Percentiles rank a stretch among this genome's conserved stretches.
These are phyloP conservation scores for Aspergillus candidus DNA, from an alignment of 2,329 filamentous ascomycete genomes.

Conservation along the genomic window DNA sequence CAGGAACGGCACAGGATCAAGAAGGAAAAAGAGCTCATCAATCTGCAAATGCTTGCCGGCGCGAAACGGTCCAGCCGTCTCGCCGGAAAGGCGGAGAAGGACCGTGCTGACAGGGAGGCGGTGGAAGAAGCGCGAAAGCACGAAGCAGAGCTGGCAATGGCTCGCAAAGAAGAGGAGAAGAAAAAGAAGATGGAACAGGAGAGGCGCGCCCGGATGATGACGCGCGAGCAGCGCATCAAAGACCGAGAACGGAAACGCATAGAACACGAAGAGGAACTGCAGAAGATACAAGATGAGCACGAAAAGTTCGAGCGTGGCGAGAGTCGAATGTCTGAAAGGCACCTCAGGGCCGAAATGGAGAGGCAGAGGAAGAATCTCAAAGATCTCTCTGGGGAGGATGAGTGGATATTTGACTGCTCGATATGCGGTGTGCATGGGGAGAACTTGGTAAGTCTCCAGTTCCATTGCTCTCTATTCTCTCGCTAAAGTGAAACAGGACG, in stretches of 20 bases:
- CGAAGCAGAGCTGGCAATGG: constrained; percentile 58
- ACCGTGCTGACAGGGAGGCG: constrained; percentile 65
- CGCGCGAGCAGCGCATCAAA: constrained; percentile 75
- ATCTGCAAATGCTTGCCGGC: constrained; percentile 78
- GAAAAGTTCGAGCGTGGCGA: constrained; percentile 52
- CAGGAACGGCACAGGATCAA: constrained; percentile 66
- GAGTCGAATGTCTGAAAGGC: constrained; percentile 67
- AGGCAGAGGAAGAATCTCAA: constrained; percentile 70
- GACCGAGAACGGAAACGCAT: constrained; percentile 79
- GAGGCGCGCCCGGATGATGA: constrained; percentile 71
- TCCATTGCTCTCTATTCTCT: background rate
- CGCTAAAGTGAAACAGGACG: constrained; percentile 53
- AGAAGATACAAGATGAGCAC: constrained; percentile 70
- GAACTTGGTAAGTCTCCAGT: constrained; percentile 51
- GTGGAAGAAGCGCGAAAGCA: constrained; percentile 65
- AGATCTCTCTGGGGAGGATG: constrained; percentile 67
- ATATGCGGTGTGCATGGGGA: constrained; percentile 84
- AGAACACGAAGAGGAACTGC: constrained; percentile 77
- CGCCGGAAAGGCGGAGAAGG: constrained; percentile 72
- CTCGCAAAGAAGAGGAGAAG: constrained; percentile 53
- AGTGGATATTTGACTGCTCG: constrained; percentile 91
- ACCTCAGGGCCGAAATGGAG: constrained; percentile 75
- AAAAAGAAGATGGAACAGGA: constrained; percentile 64
- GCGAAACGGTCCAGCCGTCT: constrained; percentile 91
- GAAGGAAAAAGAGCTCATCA: constrained; percentile 74